Evolutionary conservation across 305 asterid species (phyloP).

Genomic region (Solanum hybrid): DNA sequence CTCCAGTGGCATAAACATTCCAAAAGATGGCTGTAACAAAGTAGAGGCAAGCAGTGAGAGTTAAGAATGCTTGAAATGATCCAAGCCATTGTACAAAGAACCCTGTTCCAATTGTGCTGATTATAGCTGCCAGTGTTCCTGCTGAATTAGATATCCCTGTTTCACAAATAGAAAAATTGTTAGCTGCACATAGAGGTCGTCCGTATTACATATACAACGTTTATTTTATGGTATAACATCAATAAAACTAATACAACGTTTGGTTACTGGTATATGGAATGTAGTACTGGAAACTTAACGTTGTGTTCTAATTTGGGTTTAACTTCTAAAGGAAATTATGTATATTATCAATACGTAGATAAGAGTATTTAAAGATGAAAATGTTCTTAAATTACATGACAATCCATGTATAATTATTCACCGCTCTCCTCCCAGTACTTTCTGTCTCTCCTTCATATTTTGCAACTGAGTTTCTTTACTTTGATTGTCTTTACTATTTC

Average conservation of each 20-base stretch:
- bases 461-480: neutral
- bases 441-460: neutral
- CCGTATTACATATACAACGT: neutral
- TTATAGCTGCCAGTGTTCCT: slow-evolving; percentile 86
- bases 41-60: slow-evolving; percentile 79
- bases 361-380: neutral
- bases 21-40: slow-evolving; percentile 67
- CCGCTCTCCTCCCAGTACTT: neutral
- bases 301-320: neutral
- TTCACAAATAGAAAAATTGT: neutral
- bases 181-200: neutral
- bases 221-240: neutral
- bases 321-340: neutral
- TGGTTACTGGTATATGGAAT: neutral
- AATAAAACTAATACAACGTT: neutral
- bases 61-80: slow-evolving; percentile 81
- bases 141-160: slow-evolving; percentile 91
- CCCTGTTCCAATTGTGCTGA: slow-evolving; percentile 89
- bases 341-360: neutral
- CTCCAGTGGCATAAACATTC: slow-evolving; percentile 86
- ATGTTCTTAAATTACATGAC: neutral
- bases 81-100: slow-evolving; percentile 90
- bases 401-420: neutral
- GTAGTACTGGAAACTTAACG: neutral
- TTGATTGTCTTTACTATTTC: neutral